A percentile compares a stretch with the other conserved stretches of the same genome.
phyloP scores from a whole-genome alignment of 1,284 basidiomycete genomes.

The Heterobasidion irregulare region DNA sequence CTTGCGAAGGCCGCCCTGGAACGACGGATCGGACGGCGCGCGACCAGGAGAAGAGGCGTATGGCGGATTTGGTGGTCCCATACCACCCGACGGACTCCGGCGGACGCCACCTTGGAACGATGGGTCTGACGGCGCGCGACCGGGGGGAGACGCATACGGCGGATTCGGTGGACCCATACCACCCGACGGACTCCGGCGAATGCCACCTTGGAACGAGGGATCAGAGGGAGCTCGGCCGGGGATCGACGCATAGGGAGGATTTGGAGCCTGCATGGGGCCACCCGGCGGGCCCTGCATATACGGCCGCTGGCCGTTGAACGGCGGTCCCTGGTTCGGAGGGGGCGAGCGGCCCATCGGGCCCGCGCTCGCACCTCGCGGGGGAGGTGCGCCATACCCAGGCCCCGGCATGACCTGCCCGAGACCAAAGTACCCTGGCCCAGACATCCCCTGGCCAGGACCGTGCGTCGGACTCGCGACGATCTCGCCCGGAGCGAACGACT shows the following conservation, averaged over 20 bases:
- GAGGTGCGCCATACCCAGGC: neutral
- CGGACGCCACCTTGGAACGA: constrained; percentile 32
- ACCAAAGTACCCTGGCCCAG: constrained; percentile 7
- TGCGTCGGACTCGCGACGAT: constrained; percentile 10
- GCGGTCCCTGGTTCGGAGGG: constrained; percentile 5
- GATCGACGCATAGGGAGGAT: constrained; percentile 9
- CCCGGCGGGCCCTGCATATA: neutral
- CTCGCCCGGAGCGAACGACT: constrained; percentile 3
- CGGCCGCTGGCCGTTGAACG: neutral
- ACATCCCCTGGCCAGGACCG: neutral
- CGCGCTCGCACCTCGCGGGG: constrained; percentile 8
- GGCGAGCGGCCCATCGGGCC: constrained; percentile 8
- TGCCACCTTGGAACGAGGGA: constrained; percentile 24
- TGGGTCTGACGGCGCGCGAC: constrained; percentile 30
- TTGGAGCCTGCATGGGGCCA: constrained; percentile 3
- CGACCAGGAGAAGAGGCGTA: constrained; percentile 16
- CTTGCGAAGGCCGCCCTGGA: constrained; percentile 38
- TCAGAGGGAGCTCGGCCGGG: constrained; percentile 27
- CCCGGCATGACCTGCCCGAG: constrained; percentile 17
- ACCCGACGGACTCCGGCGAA: constrained; percentile 32
- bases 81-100: constrained; percentile 23
- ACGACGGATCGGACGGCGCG: constrained; percentile 31
- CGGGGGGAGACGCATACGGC: constrained; percentile 11
- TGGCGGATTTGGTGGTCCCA: constrained; percentile 7
- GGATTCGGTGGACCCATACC: constrained; percentile 6